Base-by-base conservation (phyloP, 495 filamentous ascomycete species). In the Aspergillus mulundensis region DNA sequence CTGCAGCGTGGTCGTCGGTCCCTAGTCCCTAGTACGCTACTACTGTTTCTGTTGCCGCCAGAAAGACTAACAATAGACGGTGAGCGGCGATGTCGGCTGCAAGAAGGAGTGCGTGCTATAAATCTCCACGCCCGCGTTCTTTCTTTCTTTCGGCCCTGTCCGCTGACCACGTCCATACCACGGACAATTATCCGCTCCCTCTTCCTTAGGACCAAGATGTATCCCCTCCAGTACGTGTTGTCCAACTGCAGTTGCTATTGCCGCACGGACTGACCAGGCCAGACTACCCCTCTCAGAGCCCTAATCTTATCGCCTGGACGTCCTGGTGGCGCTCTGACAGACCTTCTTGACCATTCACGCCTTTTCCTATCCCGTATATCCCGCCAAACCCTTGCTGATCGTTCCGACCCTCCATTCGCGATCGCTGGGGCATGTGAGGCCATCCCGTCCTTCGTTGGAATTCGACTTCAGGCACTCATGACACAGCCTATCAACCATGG, bases 391-490 rank as follows among this genome's bases (percentile, higher is more conserved):
- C 55, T 50, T 61, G 56, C 58, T 57, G 57, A 50, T 54, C 52
- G 7, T 38, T 30, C 19, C 42, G n/a, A 30, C 38, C 16, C 44
- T 30, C 53, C 25, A 16, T 54, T 52, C 24, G 56, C 54, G 58
- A 56, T 58, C 56, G 58, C 54, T 44, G 40, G 53, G 36, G 46
- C 57, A 58, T 60, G 57, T 60, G 57, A 57, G 57, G 45, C 42
- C 39, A 19, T 46, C 28, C 52, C 38, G 50, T 58, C 30, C 48
- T 42, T 28, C 15, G 20, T 32, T 41, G 38, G 24, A n/a, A 55
- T 39, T 45, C 25, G 14, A n/a, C 10, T 50, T 47, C 53, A 15
- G 32, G 32, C 32, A 36, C 32, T 48, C 48, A 53, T 59, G 56
- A 53, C 49, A 45, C 47, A 43, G 40, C 32, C 32, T 36, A 38